Percentiles rank a stretch among this genome's conserved stretches.
phyloP scores from a whole-genome alignment of 345 rosid genomes.

The Lepidium sativum region DNA sequence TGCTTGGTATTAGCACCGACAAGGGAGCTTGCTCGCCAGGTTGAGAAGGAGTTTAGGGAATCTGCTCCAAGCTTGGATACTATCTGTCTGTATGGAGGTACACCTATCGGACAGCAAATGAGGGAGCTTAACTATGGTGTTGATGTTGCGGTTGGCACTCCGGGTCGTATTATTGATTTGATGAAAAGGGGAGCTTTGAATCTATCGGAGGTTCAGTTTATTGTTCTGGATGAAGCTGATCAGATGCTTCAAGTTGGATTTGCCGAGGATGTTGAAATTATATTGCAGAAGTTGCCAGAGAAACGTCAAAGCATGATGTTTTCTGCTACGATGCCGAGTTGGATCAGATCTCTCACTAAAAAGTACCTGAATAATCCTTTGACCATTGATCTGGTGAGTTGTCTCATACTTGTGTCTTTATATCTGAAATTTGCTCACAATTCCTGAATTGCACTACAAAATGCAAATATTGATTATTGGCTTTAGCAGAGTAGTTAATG shows the following conservation, averaged over 20 bases:
- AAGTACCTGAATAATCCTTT: slow-evolving; percentile 68
- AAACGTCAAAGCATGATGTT: slow-evolving; percentile 89
- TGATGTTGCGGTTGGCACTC: slow-evolving; percentile 91
- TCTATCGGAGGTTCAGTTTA: slow-evolving; percentile 70
- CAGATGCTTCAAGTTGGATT: slow-evolving; percentile 98
- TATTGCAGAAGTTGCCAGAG: slow-evolving; percentile 57
- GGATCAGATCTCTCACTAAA: slow-evolving; percentile 65
- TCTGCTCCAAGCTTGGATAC: slow-evolving; percentile 78
- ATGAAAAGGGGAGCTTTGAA: slow-evolving; percentile 79
- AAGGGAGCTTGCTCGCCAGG: slow-evolving; percentile 91
- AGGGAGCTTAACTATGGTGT: slow-evolving; percentile 68
- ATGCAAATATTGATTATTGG: background rate
- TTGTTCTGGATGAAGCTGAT: slow-evolving; percentile 95
- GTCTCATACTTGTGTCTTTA: background rate
- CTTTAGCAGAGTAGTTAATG: background rate
- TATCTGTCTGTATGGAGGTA: slow-evolving; percentile 89
- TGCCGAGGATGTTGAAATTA: slow-evolving; percentile 82
- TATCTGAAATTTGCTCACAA: background rate
- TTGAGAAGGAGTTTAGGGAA: slow-evolving; percentile 77
- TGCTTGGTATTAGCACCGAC: slow-evolving; percentile 92
- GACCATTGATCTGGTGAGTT: slow-evolving; percentile 88
- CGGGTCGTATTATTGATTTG: slow-evolving; percentile 92
- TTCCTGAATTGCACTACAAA: background rate
- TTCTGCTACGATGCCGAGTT: slow-evolving; percentile 94
- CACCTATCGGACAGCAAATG: slow-evolving; percentile 68